These are phyloP conservation scores for Amesomyces nigricolor DNA, from an alignment of 2,329 filamentous ascomycete species.

Conservation along the genomic window DNA sequence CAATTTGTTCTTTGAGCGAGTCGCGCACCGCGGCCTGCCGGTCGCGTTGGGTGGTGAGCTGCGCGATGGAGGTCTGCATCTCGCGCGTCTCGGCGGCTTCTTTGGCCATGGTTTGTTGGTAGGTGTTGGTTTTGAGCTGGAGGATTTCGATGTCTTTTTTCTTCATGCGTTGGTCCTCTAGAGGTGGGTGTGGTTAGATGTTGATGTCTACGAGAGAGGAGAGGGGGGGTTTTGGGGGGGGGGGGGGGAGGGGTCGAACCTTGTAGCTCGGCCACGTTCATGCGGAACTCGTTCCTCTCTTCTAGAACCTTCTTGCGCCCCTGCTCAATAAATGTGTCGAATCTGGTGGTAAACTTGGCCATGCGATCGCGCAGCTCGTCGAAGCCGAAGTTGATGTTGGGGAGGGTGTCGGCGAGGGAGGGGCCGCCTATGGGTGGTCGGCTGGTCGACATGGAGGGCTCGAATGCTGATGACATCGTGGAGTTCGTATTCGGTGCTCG, in stretches of 20 bases:
- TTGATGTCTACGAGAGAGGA: slow-evolving; percentile 14
- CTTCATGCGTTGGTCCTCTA: slow-evolving; percentile 89
- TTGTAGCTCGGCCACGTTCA: slow-evolving; percentile 83
- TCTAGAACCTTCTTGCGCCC: slow-evolving; percentile 85
- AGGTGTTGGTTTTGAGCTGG: slow-evolving; percentile 62
- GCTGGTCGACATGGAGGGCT: slow-evolving; percentile 63
- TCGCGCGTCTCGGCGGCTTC: slow-evolving; percentile 72
- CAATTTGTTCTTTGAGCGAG: slow-evolving; percentile 54
- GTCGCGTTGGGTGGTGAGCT: slow-evolving; percentile 56
- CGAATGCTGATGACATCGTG: slow-evolving; percentile 57
- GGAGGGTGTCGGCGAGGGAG: slow-evolving; percentile 71
- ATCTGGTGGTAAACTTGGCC: slow-evolving; percentile 82
- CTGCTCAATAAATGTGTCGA: slow-evolving; percentile 90
- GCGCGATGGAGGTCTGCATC: slow-evolving; percentile 59
- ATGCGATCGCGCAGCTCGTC: slow-evolving; percentile 93
- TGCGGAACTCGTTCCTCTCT: slow-evolving; percentile 88
- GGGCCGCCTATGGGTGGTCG: slow-evolving; percentile 51
- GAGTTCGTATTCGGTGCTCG: neutral
- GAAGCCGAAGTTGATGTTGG: slow-evolving; percentile 91
- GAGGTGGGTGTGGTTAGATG: slow-evolving; percentile 32
- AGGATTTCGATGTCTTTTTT: slow-evolving; percentile 82
- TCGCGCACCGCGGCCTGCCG: slow-evolving; percentile 53
- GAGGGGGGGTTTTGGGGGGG: slow-evolving; percentile 1
- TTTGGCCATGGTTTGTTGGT: slow-evolving; percentile 69
- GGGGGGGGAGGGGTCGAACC: slow-evolving; percentile 51